phyloP scores from a whole-genome alignment of 2,329 filamentous ascomycete genomes.

The Clonostachys rhizophaga region DNA sequence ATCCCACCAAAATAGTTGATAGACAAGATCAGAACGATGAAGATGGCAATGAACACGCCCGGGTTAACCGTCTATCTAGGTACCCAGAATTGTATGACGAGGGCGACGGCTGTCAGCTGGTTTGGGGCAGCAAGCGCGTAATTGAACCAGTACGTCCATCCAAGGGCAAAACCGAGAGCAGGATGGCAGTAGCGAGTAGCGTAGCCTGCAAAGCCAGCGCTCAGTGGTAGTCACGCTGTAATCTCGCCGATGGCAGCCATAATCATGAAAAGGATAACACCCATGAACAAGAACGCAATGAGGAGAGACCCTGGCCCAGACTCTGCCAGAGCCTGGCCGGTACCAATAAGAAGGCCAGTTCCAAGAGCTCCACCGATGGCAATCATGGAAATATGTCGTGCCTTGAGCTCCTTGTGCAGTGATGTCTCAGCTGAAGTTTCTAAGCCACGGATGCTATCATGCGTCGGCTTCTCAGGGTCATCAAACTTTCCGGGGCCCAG shows the following conservation, averaged over 20 bases:
- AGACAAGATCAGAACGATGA: slow-evolving; percentile 55
- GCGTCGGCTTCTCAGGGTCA: no score
- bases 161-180: slow-evolving; percentile 73
- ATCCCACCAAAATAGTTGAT: slow-evolving; percentile 64
- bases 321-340: slow-evolving; percentile 47
- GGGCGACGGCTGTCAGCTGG: slow-evolving; percentile 73
- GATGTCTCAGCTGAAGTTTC: slow-evolving; percentile 42
- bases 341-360: slow-evolving; percentile 70
- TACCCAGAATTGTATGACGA: slow-evolving; percentile 79
- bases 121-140: slow-evolving; percentile 86
- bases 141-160: slow-evolving; percentile 69
- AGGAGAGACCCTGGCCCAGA: slow-evolving; percentile 62
- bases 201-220: slow-evolving; percentile 77
- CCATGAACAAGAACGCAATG: slow-evolving; percentile 66
- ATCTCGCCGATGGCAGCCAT: slow-evolving; percentile 82
- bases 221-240: slow-evolving; percentile 76
- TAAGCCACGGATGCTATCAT: slow-evolving; percentile 38
- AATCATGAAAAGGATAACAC: slow-evolving; percentile 71
- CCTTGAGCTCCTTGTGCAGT: slow-evolving; percentile 46
- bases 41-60: slow-evolving; percentile 73
- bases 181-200: slow-evolving; percentile 76
- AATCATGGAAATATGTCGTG: slow-evolving; percentile 53
- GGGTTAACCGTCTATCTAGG: slow-evolving; percentile 62
- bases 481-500: no score
- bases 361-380: slow-evolving; percentile 73